Evolutionary conservation across 768 basidiomycete genomes (phyloP).

Genomic region (Russula griseocarnosa): DNA sequence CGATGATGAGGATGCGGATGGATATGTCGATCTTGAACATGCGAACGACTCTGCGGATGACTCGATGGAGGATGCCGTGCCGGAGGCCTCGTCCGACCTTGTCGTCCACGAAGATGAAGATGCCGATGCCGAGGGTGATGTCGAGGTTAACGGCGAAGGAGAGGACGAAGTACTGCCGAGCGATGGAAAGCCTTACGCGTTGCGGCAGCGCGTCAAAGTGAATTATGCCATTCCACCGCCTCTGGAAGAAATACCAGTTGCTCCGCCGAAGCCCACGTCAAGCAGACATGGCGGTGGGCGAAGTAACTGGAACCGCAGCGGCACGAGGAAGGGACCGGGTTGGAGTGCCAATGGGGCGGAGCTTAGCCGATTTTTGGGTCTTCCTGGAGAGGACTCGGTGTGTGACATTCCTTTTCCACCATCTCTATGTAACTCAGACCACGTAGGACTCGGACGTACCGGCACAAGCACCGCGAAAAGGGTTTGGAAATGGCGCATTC

Average conservation of each 20-base stretch:
- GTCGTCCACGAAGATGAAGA: constrained; percentile 40
- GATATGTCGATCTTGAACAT: constrained; percentile 26
- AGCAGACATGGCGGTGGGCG: constrained; percentile 35
- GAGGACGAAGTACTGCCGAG: constrained; percentile 47
- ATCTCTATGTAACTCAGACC: constrained; percentile 5
- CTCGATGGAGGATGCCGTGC: constrained; percentile 55
- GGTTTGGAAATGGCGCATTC: constrained; percentile 45
- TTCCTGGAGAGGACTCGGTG: constrained; percentile 66
- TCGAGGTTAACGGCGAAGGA: constrained; percentile 38
- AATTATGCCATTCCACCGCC: constrained; percentile 83
- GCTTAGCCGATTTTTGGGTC: constrained; percentile 72
- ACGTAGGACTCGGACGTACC: constrained; percentile 67
- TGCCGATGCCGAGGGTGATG: constrained; percentile 37
- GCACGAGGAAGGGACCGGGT: constrained; percentile 50
- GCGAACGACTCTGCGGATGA: constrained; percentile 31
- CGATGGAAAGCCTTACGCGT: constrained; percentile 58
- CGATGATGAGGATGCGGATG: constrained; percentile 29
- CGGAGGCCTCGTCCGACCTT: constrained; percentile 49
- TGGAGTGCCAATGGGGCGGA: constrained; percentile 82
- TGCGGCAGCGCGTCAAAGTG: constrained; percentile 61
- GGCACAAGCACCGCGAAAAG: constrained; percentile 66
- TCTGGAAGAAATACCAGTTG: constrained; percentile 61
- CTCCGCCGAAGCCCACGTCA: constrained; percentile 39
- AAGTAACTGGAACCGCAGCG: constrained; percentile 36
- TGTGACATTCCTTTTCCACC: constrained; percentile 17